Evolutionary conservation across 768 basidiomycete genomes (phyloP).

Genomic region (Lactarius trivialis): DNA sequence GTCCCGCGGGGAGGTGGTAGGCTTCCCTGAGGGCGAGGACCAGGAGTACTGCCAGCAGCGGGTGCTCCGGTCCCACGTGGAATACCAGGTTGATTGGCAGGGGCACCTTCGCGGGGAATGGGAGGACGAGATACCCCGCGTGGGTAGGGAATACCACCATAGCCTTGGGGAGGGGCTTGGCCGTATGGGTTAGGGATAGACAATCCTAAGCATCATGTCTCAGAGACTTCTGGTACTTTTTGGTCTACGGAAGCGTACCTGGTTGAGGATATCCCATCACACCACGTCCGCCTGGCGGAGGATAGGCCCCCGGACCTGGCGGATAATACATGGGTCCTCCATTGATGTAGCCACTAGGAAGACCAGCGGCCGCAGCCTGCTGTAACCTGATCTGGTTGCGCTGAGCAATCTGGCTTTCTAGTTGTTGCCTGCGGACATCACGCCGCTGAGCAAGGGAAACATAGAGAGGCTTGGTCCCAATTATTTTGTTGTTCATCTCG

Average conservation of each 20-base stretch:
- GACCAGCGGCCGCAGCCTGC: constrained; percentile 84
- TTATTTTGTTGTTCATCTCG: constrained; percentile 99
- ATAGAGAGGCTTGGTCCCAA: constrained; percentile 96
- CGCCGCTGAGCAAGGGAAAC: constrained; percentile 98
- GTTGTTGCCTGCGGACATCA: constrained; percentile 95
- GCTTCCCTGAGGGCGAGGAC: constrained; percentile 49
- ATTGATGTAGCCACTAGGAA: constrained; percentile 79
- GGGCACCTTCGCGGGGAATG: constrained; percentile 60
- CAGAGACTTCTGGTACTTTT: constrained; percentile 31
- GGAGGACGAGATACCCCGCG: constrained; percentile 57
- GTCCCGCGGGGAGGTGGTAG: constrained; percentile 43
- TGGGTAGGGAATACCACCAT: constrained; percentile 64
- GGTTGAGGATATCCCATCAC: constrained; percentile 80
- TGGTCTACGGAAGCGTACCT: constrained; percentile 43
- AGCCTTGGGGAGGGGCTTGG: constrained; percentile 66
- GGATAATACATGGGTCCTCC: constrained; percentile 82
- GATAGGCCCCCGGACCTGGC: constrained; percentile 69
- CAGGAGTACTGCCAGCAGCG: constrained; percentile 36
- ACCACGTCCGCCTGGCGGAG: constrained; percentile 67
- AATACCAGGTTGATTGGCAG: constrained; percentile 39
- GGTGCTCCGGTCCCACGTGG: constrained; percentile 64
- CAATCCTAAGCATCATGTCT: constrained; percentile 64
- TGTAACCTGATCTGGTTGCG: constrained; percentile 96
- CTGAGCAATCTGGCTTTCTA: constrained; percentile 98
- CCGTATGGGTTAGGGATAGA: constrained; percentile 68